Percentiles rank a stretch among this genome's conserved stretches.
Conservation (phyloP, 768 basidiomycete species). For the Clavaria fumosa region DNA sequence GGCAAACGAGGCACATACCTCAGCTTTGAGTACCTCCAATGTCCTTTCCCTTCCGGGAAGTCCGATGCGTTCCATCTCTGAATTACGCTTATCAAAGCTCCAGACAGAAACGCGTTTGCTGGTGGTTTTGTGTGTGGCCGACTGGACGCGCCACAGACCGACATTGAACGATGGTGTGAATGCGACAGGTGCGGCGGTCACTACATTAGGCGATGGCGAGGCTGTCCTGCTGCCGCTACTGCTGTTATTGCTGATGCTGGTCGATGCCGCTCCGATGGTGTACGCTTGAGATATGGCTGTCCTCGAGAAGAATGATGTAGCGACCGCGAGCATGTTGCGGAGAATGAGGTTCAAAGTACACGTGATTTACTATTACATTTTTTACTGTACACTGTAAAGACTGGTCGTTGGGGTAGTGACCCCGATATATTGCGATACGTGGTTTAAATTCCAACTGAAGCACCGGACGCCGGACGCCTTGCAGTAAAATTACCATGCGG, state of each 20-base stretch:
- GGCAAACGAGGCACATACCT: slow-evolving; percentile 40
- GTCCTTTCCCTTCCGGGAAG: slow-evolving; percentile 53
- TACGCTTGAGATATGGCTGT: slow-evolving; percentile 75
- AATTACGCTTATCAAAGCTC: slow-evolving; percentile 71
- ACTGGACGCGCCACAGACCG: slow-evolving; percentile 82
- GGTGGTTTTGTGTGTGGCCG: slow-evolving; percentile 79
- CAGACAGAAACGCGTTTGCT: slow-evolving; percentile 86
- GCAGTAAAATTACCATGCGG: too few species aligned
- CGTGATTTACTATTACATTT: too few species aligned
- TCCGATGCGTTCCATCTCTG: slow-evolving; percentile 59
- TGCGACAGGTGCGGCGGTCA: slow-evolving; percentile 19
- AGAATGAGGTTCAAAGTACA: too few species aligned
- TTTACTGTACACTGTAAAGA: too few species aligned
- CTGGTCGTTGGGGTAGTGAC: not conserved
- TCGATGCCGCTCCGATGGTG: slow-evolving; percentile 35
- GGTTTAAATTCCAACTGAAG: too few species aligned
- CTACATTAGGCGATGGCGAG: slow-evolving; percentile 25
- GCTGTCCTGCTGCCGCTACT: slow-evolving; percentile 32
- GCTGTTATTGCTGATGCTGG: too few species aligned
- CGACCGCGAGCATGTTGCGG: slow-evolving; percentile 80
- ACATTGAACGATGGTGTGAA: slow-evolving; percentile 44
- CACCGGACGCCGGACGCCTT: too few species aligned
- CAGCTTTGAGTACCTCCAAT: slow-evolving; percentile 76
- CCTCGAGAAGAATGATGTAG: slow-evolving; percentile 68
- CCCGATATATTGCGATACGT: not conserved